phyloP scores from a whole-genome alignment of 768 basidiomycete species.

The Leccinum subtestaceum region DNA sequence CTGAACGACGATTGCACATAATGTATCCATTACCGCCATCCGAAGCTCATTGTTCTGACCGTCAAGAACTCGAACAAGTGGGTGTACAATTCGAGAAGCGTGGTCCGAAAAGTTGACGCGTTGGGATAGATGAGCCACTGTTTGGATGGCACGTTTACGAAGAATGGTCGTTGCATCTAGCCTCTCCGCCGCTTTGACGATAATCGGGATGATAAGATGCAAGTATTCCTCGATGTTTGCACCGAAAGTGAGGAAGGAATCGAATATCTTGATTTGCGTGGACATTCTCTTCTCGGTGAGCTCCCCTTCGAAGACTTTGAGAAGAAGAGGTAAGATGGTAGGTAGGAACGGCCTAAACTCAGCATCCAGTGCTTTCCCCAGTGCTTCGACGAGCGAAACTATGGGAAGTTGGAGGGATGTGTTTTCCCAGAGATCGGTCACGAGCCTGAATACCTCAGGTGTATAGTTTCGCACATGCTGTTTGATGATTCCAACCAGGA shows the following conservation, averaged over 20 bases:
- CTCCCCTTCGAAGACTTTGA: conserved; percentile 91
- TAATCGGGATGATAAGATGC: conserved; percentile 93
- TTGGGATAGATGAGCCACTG: conserved; percentile 85
- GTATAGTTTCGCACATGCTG: conserved; percentile 95
- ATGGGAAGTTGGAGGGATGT: conserved; percentile 82
- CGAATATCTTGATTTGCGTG: conserved; percentile 88
- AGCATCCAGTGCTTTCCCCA: conserved; percentile 91
- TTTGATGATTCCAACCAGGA: conserved; percentile 93
- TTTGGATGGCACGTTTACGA: conserved; percentile 86
- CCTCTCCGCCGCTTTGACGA: conserved; percentile 88
- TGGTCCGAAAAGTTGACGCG: conserved; percentile 98
- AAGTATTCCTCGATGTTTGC: conserved; percentile 97
- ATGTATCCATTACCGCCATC: conserved; percentile 85
- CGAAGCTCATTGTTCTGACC: conserved; percentile 74
- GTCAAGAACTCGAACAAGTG: conserved; percentile 83
- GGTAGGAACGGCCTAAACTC: conserved; percentile 98
- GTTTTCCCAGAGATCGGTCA: conserved; percentile 91
- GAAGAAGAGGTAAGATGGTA: conserved; percentile 80
- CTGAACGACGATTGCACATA: conserved; percentile 90
- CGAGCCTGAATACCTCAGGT: conserved; percentile 76
- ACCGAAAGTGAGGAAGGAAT: conserved; percentile 93
- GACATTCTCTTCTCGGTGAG: conserved; percentile 71
- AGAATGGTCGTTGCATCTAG: conserved; percentile 68
- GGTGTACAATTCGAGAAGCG: conserved; percentile 95
- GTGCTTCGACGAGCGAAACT: conserved; percentile 87